Percentiles rank a stretch among this genome's conserved stretches.
Evolutionary conservation across 148 eudicot genomes (phyloP).

Genomic region (Polygonum aviculare): DNA sequence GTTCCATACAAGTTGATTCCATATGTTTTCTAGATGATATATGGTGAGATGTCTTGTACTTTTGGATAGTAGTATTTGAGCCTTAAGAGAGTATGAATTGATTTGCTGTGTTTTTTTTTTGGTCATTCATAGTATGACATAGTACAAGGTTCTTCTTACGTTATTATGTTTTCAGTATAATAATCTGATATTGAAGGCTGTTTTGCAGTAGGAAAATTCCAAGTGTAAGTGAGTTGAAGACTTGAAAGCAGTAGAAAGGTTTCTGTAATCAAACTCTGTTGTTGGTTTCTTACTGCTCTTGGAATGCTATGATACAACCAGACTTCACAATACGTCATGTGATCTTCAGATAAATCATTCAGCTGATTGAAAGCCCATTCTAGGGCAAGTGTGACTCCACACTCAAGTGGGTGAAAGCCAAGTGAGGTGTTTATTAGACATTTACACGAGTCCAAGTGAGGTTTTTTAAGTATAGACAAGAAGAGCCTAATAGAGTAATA

Average conservation of each 20-base stretch:
- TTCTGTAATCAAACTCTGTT: not conserved
- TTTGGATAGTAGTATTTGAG: not conserved
- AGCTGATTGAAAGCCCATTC: no score
- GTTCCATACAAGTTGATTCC: conserved; percentile 85
- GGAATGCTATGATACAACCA: no score
- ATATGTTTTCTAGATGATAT: conserved; percentile 54
- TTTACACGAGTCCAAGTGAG: not conserved
- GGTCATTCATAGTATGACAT: not conserved
- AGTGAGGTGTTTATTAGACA: no score
- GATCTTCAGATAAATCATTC: no score
- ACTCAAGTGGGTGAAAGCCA: no score
- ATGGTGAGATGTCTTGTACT: not conserved
- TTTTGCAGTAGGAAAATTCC: not conserved
- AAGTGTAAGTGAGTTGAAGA: not conserved
- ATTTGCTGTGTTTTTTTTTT: not conserved
- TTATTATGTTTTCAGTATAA: not conserved
- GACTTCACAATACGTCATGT: no score
- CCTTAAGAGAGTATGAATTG: not conserved
- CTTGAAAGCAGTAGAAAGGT: not conserved
- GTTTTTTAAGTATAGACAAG: not conserved
- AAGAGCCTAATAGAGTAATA: not conserved
- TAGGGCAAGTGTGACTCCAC: no score
- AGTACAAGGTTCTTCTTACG: not conserved
- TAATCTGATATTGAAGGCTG: not conserved
- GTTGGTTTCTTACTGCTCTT: no score